Base-by-base conservation (phyloP, 306 rosid species). In the Fragaria vesca region DNA sequence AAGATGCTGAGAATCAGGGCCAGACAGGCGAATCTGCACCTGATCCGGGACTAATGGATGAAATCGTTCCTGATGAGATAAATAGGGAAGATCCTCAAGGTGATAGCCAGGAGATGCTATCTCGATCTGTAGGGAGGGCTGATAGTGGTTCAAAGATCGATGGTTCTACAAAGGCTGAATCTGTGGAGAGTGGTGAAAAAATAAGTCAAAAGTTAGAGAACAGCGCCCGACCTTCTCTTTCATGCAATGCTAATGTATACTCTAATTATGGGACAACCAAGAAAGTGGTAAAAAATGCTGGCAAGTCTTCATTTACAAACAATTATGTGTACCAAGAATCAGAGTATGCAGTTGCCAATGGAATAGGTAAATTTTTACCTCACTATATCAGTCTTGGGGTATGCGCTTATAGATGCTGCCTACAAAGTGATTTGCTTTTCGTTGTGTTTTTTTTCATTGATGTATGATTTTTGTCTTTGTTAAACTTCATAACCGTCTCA, bases 111-210 rank as follows among this genome's bases (percentile, higher is more conserved):
- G 99, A 93, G 88, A 90, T 93, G 91, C 77, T 93, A 83, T 93
- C 93, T 83, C 93, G 82, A 68, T 87, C 98, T 36, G 83, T 89
- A n/a, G 99, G 93, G 79, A 89, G 99, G 87, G 85, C 93, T 48
- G 99, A 96, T 80, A 96, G 99, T 72, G 97, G 98, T 73, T 96
- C 99, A 51, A 96, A 96, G 85, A 83, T 96, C 82, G 96, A 90
- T 83, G 93, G 97, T 70, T 91, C 94, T 77, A 82, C 99, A 13
- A 93, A 96, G 88, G 97, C 95, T 68, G 99, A 96, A 78, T 96
- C 99, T 71, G 96, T 88, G 82, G 99, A 91, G 88, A 96, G 99
- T 82, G 96, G 97, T 63, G 96, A 91, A 87, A 96, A 96, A 85
- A 90, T 87, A 47, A 82, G 99, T 86, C 91, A 80, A 78, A 96